phyloP scores from a whole-genome alignment of 2,329 filamentous ascomycete species.

The Huntiella omanensis region DNA sequence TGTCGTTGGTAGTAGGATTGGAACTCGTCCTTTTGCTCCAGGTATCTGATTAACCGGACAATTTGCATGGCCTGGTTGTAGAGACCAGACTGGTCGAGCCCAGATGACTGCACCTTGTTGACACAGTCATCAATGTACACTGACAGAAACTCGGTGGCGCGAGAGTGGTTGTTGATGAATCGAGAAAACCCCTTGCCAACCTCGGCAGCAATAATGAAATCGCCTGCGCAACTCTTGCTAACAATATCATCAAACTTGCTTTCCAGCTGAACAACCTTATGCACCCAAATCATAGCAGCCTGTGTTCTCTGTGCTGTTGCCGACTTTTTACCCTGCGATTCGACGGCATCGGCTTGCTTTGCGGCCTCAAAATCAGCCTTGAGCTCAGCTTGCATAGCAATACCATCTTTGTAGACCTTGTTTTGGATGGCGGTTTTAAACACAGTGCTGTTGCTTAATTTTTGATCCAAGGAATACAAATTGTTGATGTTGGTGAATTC shows the following conservation, averaged over 20 bases:
- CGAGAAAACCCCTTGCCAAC: slow-evolving; percentile 76
- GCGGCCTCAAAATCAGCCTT: slow-evolving; percentile 31
- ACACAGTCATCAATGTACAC: slow-evolving; percentile 94
- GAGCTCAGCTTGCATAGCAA: slow-evolving; percentile 58
- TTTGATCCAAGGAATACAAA: slow-evolving; percentile 57
- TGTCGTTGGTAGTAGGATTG: slow-evolving; percentile 98
- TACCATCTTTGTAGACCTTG: slow-evolving; percentile 61
- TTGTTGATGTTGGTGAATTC: slow-evolving; percentile 59
- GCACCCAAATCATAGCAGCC: slow-evolving; percentile 86
- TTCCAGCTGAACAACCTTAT: slow-evolving; percentile 71
- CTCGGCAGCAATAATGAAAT: slow-evolving; percentile 61
- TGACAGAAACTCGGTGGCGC: slow-evolving; percentile 81
- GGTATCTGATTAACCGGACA: slow-evolving; percentile 69
- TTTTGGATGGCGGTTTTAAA: slow-evolving; percentile 53
- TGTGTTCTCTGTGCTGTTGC: slow-evolving; percentile 46
- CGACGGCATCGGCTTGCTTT: slow-evolving; percentile 18
- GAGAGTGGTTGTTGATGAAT: slow-evolving; percentile 79
- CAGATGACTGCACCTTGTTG: slow-evolving; percentile 58
- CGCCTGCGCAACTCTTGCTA: slow-evolving; percentile 50
- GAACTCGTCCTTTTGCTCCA: slow-evolving; percentile 84
- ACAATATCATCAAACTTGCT: slow-evolving; percentile 76
- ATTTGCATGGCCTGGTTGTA: slow-evolving; percentile 75
- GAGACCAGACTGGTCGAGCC: slow-evolving; percentile 62
- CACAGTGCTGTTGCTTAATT: slow-evolving; percentile 37
- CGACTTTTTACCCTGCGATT: slow-evolving; percentile 19